These are phyloP conservation scores for Salix arbutifolia DNA, from an alignment of 345 rosid genomes.

Conservation along the genomic window DNA sequence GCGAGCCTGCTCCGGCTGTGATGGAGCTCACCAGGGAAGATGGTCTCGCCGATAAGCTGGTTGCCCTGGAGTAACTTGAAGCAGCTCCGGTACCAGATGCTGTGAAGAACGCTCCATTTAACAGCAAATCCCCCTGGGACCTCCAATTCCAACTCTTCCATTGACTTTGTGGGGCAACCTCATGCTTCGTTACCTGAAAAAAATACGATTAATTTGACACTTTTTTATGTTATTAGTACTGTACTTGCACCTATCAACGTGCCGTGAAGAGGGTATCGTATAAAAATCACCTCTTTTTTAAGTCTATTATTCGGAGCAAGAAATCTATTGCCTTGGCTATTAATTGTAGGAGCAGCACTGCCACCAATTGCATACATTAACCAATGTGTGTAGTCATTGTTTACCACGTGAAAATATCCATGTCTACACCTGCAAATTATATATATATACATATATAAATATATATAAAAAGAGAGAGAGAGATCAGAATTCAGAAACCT, in stretches of 20 bases:
- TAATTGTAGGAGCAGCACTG: constrained; percentile 32
- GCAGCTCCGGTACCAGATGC: constrained; percentile 20
- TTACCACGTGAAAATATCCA: constrained; percentile 33
- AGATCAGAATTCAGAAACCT: not conserved
- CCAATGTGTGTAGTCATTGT: constrained; percentile 31
- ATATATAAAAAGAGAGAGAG: no score
- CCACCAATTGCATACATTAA: constrained; percentile 33
- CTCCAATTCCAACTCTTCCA: constrained; percentile 35
- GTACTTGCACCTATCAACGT: not conserved
- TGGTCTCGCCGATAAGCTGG: constrained; percentile 28
- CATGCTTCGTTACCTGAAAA: constrained; percentile 29
- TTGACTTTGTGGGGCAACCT: constrained; percentile 16
- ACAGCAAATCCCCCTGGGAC: constrained; percentile 23
- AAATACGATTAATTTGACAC: not conserved
- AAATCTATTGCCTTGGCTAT: constrained; percentile 34
- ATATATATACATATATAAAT: no score
- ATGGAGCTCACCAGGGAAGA: constrained; percentile 22
- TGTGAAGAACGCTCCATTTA: constrained; percentile 28
- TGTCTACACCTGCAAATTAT: constrained; percentile 23
- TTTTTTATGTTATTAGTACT: not conserved
- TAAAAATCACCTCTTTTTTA: constrained; percentile 23
- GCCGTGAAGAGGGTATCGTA: not conserved
- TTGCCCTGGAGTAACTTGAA: constrained; percentile 27
- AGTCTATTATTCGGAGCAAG: constrained; percentile 23
- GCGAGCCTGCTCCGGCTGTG: constrained; percentile 24